Percentiles rank a stretch among this genome's conserved stretches.
Evolutionary conservation across 139 green algal species (phyloP).

Genomic region (Chlamydomonas sphaeroides): DNA sequence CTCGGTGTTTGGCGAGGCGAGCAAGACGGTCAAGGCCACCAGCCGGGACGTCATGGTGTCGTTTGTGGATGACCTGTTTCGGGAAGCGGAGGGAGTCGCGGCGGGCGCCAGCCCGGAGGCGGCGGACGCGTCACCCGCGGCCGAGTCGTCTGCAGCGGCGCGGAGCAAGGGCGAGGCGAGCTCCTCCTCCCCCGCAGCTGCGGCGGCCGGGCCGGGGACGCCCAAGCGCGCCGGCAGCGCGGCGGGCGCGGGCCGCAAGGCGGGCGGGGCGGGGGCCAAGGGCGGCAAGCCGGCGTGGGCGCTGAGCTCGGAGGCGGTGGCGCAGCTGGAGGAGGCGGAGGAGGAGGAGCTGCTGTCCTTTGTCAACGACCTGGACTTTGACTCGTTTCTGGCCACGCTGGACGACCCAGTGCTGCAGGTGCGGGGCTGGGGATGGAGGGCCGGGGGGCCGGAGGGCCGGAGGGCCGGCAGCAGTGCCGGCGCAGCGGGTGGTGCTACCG

Average conservation of each 20-base stretch:
- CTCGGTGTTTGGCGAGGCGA: constrained; percentile 4
- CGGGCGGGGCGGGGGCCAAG: too few species aligned
- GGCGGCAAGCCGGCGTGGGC: constrained; percentile 39
- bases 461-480: too few species aligned
- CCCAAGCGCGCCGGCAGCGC: too few species aligned
- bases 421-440: background rate
- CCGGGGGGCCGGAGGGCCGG: background rate
- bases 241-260: too few species aligned
- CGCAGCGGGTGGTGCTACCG: too few species aligned
- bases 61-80: constrained; percentile 20
- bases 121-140: background rate
- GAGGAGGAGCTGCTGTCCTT: constrained; percentile 44
- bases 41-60: background rate
- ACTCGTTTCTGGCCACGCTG: constrained; percentile 30
- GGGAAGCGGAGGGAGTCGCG: background rate
- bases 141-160: too few species aligned
- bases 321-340: constrained; percentile 9
- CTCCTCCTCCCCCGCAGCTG: too few species aligned
- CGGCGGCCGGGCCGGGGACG: background rate
- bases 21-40: background rate
- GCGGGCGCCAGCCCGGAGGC: too few species aligned
- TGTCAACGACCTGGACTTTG: constrained; percentile 36
- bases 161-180: too few species aligned
- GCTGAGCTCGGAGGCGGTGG: constrained; percentile 7
- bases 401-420: constrained; percentile 42